phyloP scores from a whole-genome alignment of 257 asterid species.

The Plectranthus barbatus region DNA sequence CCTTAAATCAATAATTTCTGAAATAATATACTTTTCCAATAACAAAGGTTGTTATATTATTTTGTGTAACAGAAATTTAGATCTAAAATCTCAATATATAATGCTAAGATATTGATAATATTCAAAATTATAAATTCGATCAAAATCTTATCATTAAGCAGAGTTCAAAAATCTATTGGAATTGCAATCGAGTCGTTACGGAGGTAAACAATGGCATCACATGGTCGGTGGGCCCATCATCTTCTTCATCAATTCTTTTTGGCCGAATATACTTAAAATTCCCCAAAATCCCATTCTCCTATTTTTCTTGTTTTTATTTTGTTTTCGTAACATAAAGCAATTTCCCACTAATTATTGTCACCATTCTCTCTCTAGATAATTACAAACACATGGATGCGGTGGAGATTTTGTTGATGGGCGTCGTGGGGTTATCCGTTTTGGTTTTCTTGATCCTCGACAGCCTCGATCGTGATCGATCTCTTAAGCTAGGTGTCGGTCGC shows the following conservation, averaged over 20 bases:
- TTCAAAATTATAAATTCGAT: no score
- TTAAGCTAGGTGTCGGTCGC: conserved; percentile 1
- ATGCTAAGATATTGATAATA: no score
- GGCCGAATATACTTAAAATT: conserved; percentile 32
- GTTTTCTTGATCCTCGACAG: conserved; percentile 17
- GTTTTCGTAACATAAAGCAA: background rate
- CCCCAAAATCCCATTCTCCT: conserved; percentile 8
- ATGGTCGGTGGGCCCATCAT: background rate
- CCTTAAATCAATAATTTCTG: no score
- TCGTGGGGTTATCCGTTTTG: conserved; percentile 25
- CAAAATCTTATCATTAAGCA: no score
- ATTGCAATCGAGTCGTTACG: background rate
- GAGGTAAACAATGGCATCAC: background rate
- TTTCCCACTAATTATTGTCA: background rate
- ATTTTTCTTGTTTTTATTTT: background rate
- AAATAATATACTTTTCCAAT: no score
- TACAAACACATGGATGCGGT: conserved; percentile 26
- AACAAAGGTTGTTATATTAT: no score
- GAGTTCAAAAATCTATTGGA: no score
- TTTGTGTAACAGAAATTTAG: no score
- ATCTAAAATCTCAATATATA: no score
- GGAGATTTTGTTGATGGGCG: conserved; percentile 17
- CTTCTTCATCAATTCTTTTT: background rate
- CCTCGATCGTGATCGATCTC: background rate
- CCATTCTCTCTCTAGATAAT: background rate